Conservation (phyloP, 306 rosid species). For the Lathyrus sativus region DNA sequence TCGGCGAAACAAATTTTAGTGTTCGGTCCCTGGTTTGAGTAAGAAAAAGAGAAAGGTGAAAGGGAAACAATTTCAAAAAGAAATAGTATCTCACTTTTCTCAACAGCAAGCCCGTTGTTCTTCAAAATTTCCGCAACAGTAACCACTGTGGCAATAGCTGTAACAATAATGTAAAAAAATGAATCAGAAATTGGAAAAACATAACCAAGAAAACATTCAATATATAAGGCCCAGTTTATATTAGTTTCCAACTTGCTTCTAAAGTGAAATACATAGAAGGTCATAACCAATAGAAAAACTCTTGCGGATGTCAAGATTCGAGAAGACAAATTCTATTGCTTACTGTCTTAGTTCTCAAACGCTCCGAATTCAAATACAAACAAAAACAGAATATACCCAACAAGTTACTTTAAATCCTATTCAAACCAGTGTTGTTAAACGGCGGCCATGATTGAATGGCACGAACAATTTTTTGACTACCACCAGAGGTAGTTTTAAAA, state of each 20-base stretch:
- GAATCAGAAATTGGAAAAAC: slow-evolving; percentile 27
- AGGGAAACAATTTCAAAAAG: background rate
- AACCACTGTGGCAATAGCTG: slow-evolving; percentile 85
- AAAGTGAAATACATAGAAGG: background rate
- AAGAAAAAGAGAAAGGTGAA: background rate
- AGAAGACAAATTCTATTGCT: too few relatives aligned
- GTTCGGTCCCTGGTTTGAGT: background rate
- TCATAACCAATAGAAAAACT: background rate
- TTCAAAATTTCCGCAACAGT: slow-evolving; percentile 82
- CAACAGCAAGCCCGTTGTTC: slow-evolving; percentile 78
- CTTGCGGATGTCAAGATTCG: too few relatives aligned
- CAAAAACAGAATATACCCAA: too few relatives aligned
- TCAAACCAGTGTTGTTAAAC: too few relatives aligned
- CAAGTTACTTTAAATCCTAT: too few relatives aligned
- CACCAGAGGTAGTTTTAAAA: too few relatives aligned
- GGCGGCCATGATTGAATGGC: too few relatives aligned
- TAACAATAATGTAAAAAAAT: slow-evolving; percentile 1
- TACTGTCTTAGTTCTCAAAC: too few relatives aligned
- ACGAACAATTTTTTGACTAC: too few relatives aligned
- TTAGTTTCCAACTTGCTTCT: background rate
- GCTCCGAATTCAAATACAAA: too few relatives aligned
- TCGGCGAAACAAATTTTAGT: slow-evolving; percentile 8
- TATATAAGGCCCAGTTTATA: background rate
- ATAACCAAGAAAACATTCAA: background rate
- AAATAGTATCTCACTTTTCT: slow-evolving; percentile 58